Base-by-base conservation (phyloP, 1,284 basidiomycete genomes). In the Coriolopsis trogii region DNA sequence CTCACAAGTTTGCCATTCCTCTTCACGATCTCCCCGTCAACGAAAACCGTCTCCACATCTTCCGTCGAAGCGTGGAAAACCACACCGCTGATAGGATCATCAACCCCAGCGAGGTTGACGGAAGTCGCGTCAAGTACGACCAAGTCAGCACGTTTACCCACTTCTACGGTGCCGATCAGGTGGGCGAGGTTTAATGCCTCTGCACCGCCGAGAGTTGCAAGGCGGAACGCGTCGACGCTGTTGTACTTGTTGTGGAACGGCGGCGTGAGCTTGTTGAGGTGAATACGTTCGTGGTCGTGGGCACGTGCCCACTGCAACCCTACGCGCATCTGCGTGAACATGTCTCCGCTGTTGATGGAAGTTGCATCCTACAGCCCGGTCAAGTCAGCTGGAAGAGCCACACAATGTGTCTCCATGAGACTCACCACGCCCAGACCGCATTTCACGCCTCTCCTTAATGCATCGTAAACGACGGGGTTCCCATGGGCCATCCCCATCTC, bases 401-500 rank as follows among this genome's bases (percentile, higher is more conserved):
- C 16, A 16, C 10, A n/a, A 34, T 7, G n/a, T 13, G 4, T 12
- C 23, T 4, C 6, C 4, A 25, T 5, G 18, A 3, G 23, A 55
- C 62, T 53, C 45, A 69, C 69, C 34, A 63, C 61, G 2, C 69
- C 69, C 9, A 71, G 55, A 1, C 70, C 68, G 40, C 65, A 69
- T 39, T 67, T 69, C 18, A 70, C 65, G 12, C 70, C 70, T 46
- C 67, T 44, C 30, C 58, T 51, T 8, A 69, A 63, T 5, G 67
- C 69, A n/a, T 68, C 64, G 39, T 67, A 57, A 3, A 62, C 61
- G 13, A 67, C 61, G 2, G 67, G 67, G 29, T 68, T 63, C 12
- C 70, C 70, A 43, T 70, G 68, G 10, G 65, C 65, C 69, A 70
- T 70, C 26, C 66, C 67, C 16, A 70, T 61, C 60, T 72, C 70